These are phyloP conservation scores for Botrytis aclada DNA, from an alignment of 2,329 filamentous ascomycete genomes.

Conservation along the genomic window DNA sequence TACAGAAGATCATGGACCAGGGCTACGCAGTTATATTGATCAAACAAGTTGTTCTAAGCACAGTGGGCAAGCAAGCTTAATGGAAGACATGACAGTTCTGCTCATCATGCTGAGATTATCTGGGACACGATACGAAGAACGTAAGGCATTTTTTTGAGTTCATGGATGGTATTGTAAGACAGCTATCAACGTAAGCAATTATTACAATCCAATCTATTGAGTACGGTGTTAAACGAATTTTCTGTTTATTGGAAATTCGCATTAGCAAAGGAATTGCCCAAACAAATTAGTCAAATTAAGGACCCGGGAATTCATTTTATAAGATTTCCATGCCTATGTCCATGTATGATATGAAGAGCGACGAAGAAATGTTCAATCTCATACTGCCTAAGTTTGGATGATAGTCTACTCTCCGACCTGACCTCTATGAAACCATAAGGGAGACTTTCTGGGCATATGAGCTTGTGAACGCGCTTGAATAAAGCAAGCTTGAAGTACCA, in stretches of 20 bases:
- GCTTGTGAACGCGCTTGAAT: background rate
- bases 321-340: too few relatives aligned
- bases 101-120: background rate
- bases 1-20: background rate
- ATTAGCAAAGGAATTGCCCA: background rate
- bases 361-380: background rate
- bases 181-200: background rate
- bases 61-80: background rate
- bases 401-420: background rate
- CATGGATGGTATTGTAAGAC: background rate
- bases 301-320: too few relatives aligned
- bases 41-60: background rate
- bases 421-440: fast-evolving
- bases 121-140: background rate
- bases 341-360: background rate
- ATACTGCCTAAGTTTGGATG: background rate
- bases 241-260: background rate
- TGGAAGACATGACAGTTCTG: background rate
- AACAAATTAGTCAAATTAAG: too few relatives aligned
- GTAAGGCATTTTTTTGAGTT: background rate
- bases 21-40: background rate
- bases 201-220: background rate
- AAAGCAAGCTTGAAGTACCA: background rate
- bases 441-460: background rate
- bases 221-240: background rate